Evolutionary conservation across 1,139 yeast species (phyloP).

Genomic region (Oligophagozyma castellii): DNA sequence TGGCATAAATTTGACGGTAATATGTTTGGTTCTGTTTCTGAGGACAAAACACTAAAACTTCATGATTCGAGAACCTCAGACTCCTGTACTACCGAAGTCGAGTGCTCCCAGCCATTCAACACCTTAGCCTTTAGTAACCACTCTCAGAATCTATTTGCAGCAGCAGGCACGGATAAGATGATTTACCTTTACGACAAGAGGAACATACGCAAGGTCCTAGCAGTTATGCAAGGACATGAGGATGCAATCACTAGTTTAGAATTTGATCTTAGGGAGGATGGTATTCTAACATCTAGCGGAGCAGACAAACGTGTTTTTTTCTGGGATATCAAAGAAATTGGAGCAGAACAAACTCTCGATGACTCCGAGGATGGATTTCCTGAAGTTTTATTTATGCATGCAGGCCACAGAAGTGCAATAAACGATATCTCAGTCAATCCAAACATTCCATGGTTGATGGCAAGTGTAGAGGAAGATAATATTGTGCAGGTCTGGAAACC

Average conservation of each 20-base stretch:
- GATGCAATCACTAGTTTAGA: slow-evolving; percentile 55
- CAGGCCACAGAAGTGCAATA: slow-evolving; percentile 69
- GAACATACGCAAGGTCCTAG: slow-evolving; percentile 34
- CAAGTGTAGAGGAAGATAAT: slow-evolving; percentile 64
- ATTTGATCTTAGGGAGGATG: slow-evolving; percentile 60
- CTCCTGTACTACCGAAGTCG: slow-evolving; percentile 24
- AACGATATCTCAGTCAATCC: slow-evolving; percentile 63
- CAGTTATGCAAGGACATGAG: slow-evolving; percentile 67
- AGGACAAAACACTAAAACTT: slow-evolving; percentile 51
- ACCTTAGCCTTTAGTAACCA: slow-evolving; percentile 52
- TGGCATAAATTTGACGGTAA: slow-evolving; percentile 45
- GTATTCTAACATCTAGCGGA: slow-evolving; percentile 59
- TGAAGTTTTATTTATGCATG: slow-evolving; percentile 74
- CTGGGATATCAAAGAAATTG: slow-evolving; percentile 63
- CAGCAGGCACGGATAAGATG: slow-evolving; percentile 59
- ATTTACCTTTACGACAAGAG: slow-evolving; percentile 50
- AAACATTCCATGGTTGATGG: slow-evolving; percentile 53
- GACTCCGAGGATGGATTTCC: slow-evolving; percentile 79
- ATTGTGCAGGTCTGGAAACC: slow-evolving; percentile 69
- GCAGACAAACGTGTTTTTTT: slow-evolving; percentile 57
- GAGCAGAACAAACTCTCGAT: slow-evolving; percentile 66
- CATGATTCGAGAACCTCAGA: slow-evolving; percentile 43
- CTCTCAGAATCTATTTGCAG: slow-evolving; percentile 44
- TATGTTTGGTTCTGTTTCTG: slow-evolving; percentile 58
- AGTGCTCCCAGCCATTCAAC: slow-evolving; percentile 35